phyloP scores from a whole-genome alignment of 2,329 filamentous ascomycete species.

The Clonostachys solani region DNA sequence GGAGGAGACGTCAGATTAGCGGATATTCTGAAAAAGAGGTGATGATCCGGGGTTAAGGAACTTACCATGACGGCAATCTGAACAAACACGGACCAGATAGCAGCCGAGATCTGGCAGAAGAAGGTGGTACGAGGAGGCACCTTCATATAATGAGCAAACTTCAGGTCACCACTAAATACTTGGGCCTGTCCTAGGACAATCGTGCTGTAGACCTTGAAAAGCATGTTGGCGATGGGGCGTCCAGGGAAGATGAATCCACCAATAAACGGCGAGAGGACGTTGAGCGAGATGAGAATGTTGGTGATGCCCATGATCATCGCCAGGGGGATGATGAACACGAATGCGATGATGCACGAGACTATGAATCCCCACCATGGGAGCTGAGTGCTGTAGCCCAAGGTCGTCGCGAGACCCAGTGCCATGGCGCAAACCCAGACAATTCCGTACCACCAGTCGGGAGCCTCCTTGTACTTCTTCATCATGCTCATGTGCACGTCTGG shows the following conservation, averaged over 20 bases:
- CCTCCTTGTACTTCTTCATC: slow-evolving; percentile 51
- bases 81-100: slow-evolving; percentile 37
- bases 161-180: too few relatives aligned
- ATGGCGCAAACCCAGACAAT: slow-evolving; percentile 39
- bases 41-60: too few relatives aligned
- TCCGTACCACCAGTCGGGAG: slow-evolving; percentile 54
- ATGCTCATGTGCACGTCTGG: slow-evolving; percentile 48
- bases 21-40: too few relatives aligned
- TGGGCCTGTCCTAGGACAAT: too few relatives aligned
- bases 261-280: slow-evolving; percentile 43
- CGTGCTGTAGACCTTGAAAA: slow-evolving; percentile 40
- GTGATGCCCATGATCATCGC: slow-evolving; percentile 43
- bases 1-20: too few relatives aligned
- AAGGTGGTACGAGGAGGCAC: too few relatives aligned
- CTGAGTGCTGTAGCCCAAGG: slow-evolving; percentile 35
- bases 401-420: slow-evolving; percentile 29
- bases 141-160: too few relatives aligned
- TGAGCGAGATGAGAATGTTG: slow-evolving; percentile 41
- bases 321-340: slow-evolving; percentile 34
- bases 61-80: too few relatives aligned
- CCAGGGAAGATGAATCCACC: slow-evolving; percentile 43
- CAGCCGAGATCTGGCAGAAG: too few relatives aligned
- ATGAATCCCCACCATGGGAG: slow-evolving; percentile 38
- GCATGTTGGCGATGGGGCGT: slow-evolving; percentile 42
- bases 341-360: slow-evolving; percentile 30